A percentile compares a stretch with the other conserved stretches of the same genome.
Evolutionary conservation across 2,329 filamentous ascomycete genomes (phyloP).

Genomic region (Botrytis paeoniae): DNA sequence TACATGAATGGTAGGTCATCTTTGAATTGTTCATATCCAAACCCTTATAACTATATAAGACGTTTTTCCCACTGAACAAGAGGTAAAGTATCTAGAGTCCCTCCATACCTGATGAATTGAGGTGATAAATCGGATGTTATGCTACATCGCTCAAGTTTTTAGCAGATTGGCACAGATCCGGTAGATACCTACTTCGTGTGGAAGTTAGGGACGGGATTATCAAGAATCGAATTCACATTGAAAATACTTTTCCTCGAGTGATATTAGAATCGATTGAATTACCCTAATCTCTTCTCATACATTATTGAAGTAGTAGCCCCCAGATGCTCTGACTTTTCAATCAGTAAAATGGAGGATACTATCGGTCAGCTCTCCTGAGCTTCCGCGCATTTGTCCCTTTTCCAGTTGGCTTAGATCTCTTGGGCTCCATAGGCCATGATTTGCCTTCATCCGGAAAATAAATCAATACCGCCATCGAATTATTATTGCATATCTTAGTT

Average conservation of each 20-base stretch:
- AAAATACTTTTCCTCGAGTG: background rate
- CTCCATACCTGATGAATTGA: background rate
- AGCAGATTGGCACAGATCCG: background rate
- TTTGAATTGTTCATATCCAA: background rate
- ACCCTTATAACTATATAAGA: background rate
- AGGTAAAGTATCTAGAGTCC: background rate
- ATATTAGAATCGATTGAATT: background rate
- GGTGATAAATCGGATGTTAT: background rate
- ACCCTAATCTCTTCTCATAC: background rate
- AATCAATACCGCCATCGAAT: background rate
- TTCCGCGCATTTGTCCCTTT: background rate
- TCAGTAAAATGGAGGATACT: rapidly evolving
- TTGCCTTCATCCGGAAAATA: background rate
- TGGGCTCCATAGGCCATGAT: too few relatives aligned
- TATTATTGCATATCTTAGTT: background rate
- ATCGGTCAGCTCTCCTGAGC: background rate
- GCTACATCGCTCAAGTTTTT: background rate
- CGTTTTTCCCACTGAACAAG: background rate
- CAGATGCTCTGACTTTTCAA: rapidly evolving
- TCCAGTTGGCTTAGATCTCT: background rate
- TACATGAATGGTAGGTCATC: background rate
- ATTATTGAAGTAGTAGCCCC: background rate
- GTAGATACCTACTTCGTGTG: background rate
- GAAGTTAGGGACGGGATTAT: background rate
- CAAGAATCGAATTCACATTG: background rate